These are phyloP conservation scores for Ophiostoma himal-ulmi DNA, from an alignment of 2,329 filamentous ascomycete genomes.

Conservation along the genomic window DNA sequence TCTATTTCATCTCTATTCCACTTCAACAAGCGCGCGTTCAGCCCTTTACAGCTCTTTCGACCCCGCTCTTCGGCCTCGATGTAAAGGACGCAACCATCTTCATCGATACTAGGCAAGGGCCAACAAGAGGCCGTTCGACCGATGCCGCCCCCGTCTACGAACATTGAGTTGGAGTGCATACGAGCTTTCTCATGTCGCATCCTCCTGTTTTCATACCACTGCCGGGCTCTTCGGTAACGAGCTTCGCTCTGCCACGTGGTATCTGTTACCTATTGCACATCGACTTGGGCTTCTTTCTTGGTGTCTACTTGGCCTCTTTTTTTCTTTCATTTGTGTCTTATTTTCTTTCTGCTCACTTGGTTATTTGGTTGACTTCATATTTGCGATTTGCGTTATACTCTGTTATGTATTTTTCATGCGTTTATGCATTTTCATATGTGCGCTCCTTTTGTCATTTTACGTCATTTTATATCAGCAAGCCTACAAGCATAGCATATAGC, in stretches of 20 bases:
- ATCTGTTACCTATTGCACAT: neutral
- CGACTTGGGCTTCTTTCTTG: neutral
- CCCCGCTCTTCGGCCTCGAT: neutral
- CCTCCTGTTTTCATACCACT: no score
- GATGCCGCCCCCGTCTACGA: neutral
- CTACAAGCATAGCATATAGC: conserved; percentile 11
- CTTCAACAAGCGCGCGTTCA: no score
- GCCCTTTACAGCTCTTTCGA: neutral
- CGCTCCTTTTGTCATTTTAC: neutral
- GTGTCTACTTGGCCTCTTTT: neutral
- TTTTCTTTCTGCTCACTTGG: neutral
- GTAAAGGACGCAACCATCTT: neutral
- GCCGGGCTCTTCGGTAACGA: neutral
- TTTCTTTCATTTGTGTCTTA: neutral
- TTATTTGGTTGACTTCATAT: neutral
- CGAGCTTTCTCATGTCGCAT: no score
- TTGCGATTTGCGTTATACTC: neutral
- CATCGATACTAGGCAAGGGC: neutral
- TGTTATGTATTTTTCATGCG: neutral
- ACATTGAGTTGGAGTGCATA: neutral
- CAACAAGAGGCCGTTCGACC: neutral
- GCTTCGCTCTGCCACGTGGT: neutral
- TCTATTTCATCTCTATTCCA: neutral
- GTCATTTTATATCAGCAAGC: neutral
- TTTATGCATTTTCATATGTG: neutral